Base-by-base conservation (phyloP, 2,329 filamentous ascomycete genomes). In the Didymella segeticola region DNA sequence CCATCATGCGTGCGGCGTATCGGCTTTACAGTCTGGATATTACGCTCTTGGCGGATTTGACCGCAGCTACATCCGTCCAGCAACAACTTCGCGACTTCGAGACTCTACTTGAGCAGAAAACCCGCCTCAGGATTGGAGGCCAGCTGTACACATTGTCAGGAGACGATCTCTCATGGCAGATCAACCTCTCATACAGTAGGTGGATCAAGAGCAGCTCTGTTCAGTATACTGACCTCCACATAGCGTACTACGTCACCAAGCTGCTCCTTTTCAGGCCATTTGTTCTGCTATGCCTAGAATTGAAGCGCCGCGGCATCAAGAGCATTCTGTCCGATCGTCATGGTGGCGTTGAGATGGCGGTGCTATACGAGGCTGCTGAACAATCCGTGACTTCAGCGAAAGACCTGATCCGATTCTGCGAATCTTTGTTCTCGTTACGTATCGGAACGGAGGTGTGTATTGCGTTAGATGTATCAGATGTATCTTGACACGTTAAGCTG, bases 151-250 rank as follows among this genome's bases (percentile, higher is more conserved):
- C 53, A 3, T 22, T 56, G 20, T 27, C 42, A 22, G 53, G 53
- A 11, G 53, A 51, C 5, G 31, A 41, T 25, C 36, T 56, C 4
- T 15, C 42, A 14, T 56, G 53, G 53, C 53, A 56, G 14, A 56
- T 56, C 22, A 31, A 30, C 17, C 26, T 56, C 5, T 47, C 53
- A 31, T 56, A 56, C 14, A 20, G 53, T 38, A 37, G 27, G 37
- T 12, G 30, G 0, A 10, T 14, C n/a, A 2, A 7, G 3, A 3
- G 26, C 14, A n/a, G 2, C 10, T n/a, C 7, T 11, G 1, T 6
- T 14, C n/a, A 37, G 2, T 7, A 5, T 4, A n/a, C 47, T 47
- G 14, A 56, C 20, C 5, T 4, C 2, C 0, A 10, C n/a, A 2
- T 10, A 56, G 53, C 22, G 2, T 56, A 42, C 31, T 19, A 50